phyloP scores from a whole-genome alignment of 768 basidiomycete species.

The Brasilioporus rufonigricans region DNA sequence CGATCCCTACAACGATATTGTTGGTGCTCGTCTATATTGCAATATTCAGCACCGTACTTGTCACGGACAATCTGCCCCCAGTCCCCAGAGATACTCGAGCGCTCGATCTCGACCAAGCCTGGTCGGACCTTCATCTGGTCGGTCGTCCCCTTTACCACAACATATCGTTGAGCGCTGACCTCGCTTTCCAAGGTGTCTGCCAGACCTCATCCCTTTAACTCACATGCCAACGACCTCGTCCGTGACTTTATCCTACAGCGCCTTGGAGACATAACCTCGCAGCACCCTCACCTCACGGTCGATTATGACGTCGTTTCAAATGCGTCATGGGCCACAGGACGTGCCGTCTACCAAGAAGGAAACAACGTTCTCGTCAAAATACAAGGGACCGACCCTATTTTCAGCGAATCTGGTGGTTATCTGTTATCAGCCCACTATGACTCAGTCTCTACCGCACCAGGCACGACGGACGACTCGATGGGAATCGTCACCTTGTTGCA shows the following conservation, averaged over 20 bases:
- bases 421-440: slow-evolving; percentile 83
- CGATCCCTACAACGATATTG: slow-evolving; percentile 45
- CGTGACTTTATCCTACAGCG: slow-evolving; percentile 57
- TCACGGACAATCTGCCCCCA: slow-evolving; percentile 47
- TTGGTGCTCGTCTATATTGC: slow-evolving; percentile 46
- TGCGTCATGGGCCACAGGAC: slow-evolving; percentile 42
- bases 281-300: slow-evolving; percentile 46
- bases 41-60: slow-evolving; percentile 45
- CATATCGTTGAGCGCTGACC: not conserved
- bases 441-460: slow-evolving; percentile 72
- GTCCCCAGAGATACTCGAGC: slow-evolving; percentile 45
- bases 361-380: slow-evolving; percentile 68
- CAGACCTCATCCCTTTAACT: slow-evolving; percentile 75
- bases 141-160: slow-evolving; percentile 7
- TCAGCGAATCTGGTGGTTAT: slow-evolving; percentile 42
- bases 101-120: slow-evolving; percentile 52
- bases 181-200: slow-evolving; percentile 49
- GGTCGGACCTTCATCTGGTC: slow-evolving; percentile 56
- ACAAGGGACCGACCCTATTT: slow-evolving; percentile 44
- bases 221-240: slow-evolving; percentile 71
- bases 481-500: slow-evolving; percentile 65
- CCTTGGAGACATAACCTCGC: slow-evolving; percentile 44
- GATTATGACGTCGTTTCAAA: slow-evolving; percentile 51
- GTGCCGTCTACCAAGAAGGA: slow-evolving; percentile 57
- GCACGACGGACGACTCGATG: slow-evolving; percentile 80